Percentiles rank a stretch among this genome's conserved stretches.
These are phyloP conservation scores for Hansenula sp. DNA, from an alignment of 1,139 yeast species.

Conservation along the genomic window DNA sequence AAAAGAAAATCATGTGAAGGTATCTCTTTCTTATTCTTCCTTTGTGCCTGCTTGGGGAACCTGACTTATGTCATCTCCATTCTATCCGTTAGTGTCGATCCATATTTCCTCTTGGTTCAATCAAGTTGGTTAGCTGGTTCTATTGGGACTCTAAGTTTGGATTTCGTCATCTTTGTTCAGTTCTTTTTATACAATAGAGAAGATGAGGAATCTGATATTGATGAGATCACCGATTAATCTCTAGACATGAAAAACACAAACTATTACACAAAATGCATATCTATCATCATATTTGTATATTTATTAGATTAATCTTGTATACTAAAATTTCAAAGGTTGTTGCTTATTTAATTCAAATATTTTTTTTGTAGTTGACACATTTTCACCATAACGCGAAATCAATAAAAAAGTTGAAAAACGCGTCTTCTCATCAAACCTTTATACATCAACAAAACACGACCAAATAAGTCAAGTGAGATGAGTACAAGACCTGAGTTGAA, in stretches of 20 bases:
- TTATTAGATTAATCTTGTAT: conserved; percentile 1
- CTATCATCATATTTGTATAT: no score
- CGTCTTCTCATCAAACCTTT: no score
- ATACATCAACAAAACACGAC: no score
- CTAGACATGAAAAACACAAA: neutral
- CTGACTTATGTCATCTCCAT: conserved; percentile 85
- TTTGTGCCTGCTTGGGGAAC: conserved; percentile 92
- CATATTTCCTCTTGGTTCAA: conserved; percentile 70
- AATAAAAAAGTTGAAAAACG: neutral
- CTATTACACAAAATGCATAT: no score
- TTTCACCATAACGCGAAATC: neutral
- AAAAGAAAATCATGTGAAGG: conserved; percentile 91
- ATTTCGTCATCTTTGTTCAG: conserved; percentile 80
- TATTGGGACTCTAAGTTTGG: conserved; percentile 80
- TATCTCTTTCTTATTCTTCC: conserved; percentile 82
- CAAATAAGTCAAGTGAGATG: conserved; percentile 15
- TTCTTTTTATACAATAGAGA: conserved; percentile 66
- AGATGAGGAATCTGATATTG: conserved; percentile 10
- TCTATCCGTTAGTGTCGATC: conserved; percentile 67
- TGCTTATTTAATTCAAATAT: neutral
- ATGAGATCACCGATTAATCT: conserved; percentile 1
- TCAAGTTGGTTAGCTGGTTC: conserved; percentile 93
- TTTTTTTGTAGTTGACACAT: neutral
- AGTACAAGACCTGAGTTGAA: conserved; percentile 63
- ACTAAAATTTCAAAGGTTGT: neutral